Evolutionary conservation across 1,284 basidiomycete species (phyloP).

Genomic region (Marasmius tenuissimus): DNA sequence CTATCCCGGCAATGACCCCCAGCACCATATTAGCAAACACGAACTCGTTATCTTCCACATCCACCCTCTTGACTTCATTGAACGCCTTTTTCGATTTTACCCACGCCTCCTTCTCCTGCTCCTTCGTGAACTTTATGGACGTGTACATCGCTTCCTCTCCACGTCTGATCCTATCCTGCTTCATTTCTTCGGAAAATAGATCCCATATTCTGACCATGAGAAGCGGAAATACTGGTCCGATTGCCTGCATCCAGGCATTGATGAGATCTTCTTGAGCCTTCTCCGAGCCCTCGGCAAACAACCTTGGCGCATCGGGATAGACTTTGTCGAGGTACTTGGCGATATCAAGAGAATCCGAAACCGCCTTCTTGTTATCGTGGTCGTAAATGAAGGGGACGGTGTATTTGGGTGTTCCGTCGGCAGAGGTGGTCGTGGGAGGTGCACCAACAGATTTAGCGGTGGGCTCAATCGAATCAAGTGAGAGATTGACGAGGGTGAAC

Average conservation of each 20-base stretch:
- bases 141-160: constrained; percentile 16
- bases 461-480: background rate
- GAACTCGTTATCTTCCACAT: constrained; percentile 27
- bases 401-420: constrained; percentile 11
- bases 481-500: background rate
- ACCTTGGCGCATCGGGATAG: constrained; percentile 4
- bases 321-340: constrained; percentile 12
- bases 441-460: background rate
- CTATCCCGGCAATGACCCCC: constrained; percentile 25
- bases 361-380: constrained; percentile 6
- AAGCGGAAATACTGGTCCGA: background rate
- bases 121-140: background rate
- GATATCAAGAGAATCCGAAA: constrained; percentile 16
- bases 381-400: constrained; percentile 17
- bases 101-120: background rate
- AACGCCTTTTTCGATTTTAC: constrained; percentile 15
- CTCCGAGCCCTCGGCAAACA: background rate
- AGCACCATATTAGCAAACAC: constrained; percentile 33
- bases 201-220: constrained; percentile 14
- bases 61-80: constrained; percentile 12
- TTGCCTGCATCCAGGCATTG: background rate
- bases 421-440: background rate
- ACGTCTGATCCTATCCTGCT: constrained; percentile 26
- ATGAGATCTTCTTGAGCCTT: background rate
- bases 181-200: constrained; percentile 20